A percentile compares a stretch with the other conserved stretches of the same genome.
phyloP scores from a whole-genome alignment of 148 eudicot species.

The Amaranthus cruentus region DNA sequence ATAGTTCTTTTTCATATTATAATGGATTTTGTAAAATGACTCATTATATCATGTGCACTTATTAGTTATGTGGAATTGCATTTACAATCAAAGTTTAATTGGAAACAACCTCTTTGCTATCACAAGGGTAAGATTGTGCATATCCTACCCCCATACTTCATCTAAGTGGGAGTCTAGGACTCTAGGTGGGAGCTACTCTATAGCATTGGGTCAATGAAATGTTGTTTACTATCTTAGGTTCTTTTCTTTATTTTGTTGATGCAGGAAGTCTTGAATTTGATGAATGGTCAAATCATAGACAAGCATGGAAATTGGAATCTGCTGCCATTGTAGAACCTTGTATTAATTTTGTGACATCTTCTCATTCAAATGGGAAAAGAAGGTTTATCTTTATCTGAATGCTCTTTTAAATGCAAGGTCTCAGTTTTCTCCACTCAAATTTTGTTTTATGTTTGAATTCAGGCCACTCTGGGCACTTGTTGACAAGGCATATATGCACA shows the following conservation, averaged over 20 bases:
- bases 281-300: conserved; percentile 95
- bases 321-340: conserved; percentile 90
- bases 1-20: too few relatives aligned
- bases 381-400: conserved; percentile 34
- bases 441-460: conserved; percentile 17
- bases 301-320: conserved; percentile 95
- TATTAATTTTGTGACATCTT: conserved; percentile 63
- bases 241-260: conserved; percentile 19
- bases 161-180: too few relatives aligned
- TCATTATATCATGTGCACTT: too few relatives aligned
- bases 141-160: too few relatives aligned
- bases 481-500: conserved; percentile 94
- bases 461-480: conserved; percentile 95
- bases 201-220: too few relatives aligned
- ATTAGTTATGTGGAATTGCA: too few relatives aligned
- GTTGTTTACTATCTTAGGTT: background rate
- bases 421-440: background rate
- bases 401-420: conserved; percentile 11
- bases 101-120: too few relatives aligned
- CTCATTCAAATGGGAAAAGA: conserved; percentile 75
- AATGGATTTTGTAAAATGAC: too few relatives aligned
- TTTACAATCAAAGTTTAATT: too few relatives aligned
- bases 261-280: conserved; percentile 90
- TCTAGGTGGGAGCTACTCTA: too few relatives aligned
- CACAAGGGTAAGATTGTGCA: too few relatives aligned